phyloP scores from a whole-genome alignment of 768 basidiomycete species.

The Amanita pseudoporphyria region DNA sequence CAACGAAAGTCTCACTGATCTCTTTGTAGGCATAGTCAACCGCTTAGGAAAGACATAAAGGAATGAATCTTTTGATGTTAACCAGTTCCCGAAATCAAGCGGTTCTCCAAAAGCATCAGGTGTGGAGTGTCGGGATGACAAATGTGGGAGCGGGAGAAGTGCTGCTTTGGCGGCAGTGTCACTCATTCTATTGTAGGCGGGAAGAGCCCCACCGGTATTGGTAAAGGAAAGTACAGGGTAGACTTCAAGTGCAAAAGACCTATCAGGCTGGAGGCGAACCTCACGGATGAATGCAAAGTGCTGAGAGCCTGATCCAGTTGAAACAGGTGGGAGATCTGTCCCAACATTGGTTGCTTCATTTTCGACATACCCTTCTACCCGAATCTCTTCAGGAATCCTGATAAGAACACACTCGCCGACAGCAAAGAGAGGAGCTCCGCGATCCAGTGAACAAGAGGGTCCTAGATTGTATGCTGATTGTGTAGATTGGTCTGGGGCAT shows the following conservation, averaged over 20 bases:
- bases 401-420: not conserved
- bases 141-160: conserved; percentile 3
- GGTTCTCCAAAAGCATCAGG: conserved; percentile 1
- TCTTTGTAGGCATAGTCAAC: not conserved
- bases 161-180: conserved; percentile 2
- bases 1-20: not conserved
- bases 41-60: not conserved
- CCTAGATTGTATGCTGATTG: too few relatives aligned
- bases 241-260: not conserved
- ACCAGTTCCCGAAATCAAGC: conserved; percentile 1
- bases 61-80: not conserved
- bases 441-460: not conserved
- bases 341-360: too few relatives aligned
- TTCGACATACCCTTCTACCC: not conserved
- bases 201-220: not conserved
- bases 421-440: not conserved
- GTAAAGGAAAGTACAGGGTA: conserved; percentile 1
- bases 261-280: not conserved
- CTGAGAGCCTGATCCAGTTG: conserved; percentile 1
- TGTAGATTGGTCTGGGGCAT: too few relatives aligned
- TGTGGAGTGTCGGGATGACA: not conserved
- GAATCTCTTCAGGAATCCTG: conserved; percentile 1
- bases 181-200: not conserved
- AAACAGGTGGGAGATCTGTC: too few relatives aligned
- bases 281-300: conserved; percentile 8